Evolutionary conservation across 2,329 filamentous ascomycete genomes (phyloP).

Genomic region (Diaporthe sp.): DNA sequence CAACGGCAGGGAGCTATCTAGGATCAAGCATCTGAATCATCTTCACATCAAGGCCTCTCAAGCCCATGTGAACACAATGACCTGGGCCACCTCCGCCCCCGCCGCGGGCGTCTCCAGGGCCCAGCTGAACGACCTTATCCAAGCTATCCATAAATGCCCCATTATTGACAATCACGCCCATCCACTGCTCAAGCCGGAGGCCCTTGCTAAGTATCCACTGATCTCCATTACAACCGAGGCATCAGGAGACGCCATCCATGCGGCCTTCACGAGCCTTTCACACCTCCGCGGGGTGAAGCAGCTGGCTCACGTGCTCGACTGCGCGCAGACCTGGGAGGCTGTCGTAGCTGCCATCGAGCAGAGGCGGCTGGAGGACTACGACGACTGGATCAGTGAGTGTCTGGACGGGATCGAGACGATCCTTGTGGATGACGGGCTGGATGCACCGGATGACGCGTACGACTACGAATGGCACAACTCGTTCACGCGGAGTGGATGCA

Average conservation of each 20-base stretch:
- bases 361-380: constrained; percentile 60
- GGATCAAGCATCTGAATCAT: background rate
- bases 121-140: constrained; percentile 51
- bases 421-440: constrained; percentile 84
- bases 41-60: background rate
- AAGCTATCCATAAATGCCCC: constrained; percentile 67
- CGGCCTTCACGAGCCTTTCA: constrained; percentile 73
- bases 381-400: constrained; percentile 73
- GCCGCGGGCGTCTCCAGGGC: constrained; percentile 41
- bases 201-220: constrained; percentile 62
- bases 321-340: constrained; percentile 72
- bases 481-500: constrained; percentile 74
- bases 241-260: constrained; percentile 74
- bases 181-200: constrained; percentile 71
- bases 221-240: constrained; percentile 81
- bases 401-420: constrained; percentile 80
- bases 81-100: constrained; percentile 20
- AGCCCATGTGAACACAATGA: constrained; percentile 13
- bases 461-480: constrained; percentile 75
- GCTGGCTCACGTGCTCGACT: constrained; percentile 75
- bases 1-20: background rate
- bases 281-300: constrained; percentile 80
- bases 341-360: constrained; percentile 61
- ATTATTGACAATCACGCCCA: constrained; percentile 83
- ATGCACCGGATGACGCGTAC: constrained; percentile 67